Percentiles rank a stretch among this genome's conserved stretches.
phyloP scores from a whole-genome alignment of 202 grass and related monocot genomes.

The Bolboschoenoplectus hybrid region DNA sequence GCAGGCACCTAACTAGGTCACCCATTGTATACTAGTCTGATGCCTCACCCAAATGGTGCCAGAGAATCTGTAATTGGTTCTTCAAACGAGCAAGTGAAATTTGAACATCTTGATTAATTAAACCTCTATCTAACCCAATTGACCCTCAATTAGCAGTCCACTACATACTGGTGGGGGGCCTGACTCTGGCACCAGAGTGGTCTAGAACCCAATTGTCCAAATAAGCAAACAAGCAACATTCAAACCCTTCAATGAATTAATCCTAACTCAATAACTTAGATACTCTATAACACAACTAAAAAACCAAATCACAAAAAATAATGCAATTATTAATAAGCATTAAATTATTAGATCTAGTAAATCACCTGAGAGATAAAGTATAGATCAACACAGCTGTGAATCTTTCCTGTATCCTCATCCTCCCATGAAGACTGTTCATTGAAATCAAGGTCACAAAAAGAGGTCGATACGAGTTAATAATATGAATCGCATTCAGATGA shows the following conservation, averaged over 20 bases:
- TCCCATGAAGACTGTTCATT: slow-evolving; percentile 88
- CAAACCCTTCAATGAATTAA: background rate
- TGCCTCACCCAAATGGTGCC: background rate
- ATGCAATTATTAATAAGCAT: background rate
- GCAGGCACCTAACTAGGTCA: slow-evolving; percentile 12
- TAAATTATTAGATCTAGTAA: slow-evolving; percentile 26
- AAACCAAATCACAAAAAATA: background rate
- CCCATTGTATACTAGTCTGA: background rate
- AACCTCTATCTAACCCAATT: background rate
- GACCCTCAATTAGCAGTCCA: background rate
- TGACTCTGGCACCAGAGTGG: background rate
- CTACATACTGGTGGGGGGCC: background rate
- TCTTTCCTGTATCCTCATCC: slow-evolving; percentile 81
- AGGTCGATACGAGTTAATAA: background rate
- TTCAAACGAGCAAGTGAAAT: background rate
- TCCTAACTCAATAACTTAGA: background rate
- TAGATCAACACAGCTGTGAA: slow-evolving; percentile 89
- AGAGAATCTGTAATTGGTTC: background rate
- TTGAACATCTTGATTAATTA: slow-evolving; percentile 8
- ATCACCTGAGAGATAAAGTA: slow-evolving; percentile 87
- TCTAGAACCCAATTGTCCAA: background rate
- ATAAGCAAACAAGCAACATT: background rate
- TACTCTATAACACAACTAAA: background rate
- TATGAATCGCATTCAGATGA: background rate
- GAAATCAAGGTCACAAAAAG: slow-evolving; percentile 35